phyloP scores from a whole-genome alignment of 2,329 filamentous ascomycete species.

The Exophiala sp. region DNA sequence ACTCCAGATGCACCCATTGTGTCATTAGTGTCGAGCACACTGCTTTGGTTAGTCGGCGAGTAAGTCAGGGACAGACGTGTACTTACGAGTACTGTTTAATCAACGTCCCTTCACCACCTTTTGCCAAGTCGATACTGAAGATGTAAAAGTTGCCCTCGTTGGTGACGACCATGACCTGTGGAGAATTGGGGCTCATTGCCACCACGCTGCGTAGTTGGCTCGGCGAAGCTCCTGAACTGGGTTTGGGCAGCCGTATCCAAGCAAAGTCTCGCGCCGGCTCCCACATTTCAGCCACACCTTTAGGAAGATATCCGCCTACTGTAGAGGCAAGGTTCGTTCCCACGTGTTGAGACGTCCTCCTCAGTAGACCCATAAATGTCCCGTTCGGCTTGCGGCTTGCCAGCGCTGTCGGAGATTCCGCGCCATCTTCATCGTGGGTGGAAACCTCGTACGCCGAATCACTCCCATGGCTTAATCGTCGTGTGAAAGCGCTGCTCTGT shows the following conservation, averaged over 20 bases:
- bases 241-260: slow-evolving; percentile 84
- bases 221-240: slow-evolving; percentile 34
- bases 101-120: slow-evolving; percentile 84
- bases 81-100: slow-evolving; percentile 90
- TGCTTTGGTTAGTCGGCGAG: slow-evolving; percentile 24
- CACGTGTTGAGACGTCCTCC: slow-evolving; percentile 92
- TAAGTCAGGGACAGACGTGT: background rate
- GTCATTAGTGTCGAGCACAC: slow-evolving; percentile 43
- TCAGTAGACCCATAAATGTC: slow-evolving; percentile 80
- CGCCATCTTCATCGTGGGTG: slow-evolving; percentile 31
- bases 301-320: slow-evolving; percentile 84
- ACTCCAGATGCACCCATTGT: slow-evolving; percentile 35
- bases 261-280: slow-evolving; percentile 92
- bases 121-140: slow-evolving; percentile 90
- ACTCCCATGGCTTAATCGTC: slow-evolving; percentile 27
- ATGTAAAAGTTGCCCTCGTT: slow-evolving; percentile 93
- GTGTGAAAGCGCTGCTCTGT: slow-evolving; percentile 11
- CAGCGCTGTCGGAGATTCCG: slow-evolving; percentile 32
- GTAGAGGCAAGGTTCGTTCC: slow-evolving; percentile 81
- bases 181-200: slow-evolving; percentile 88
- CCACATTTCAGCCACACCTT: slow-evolving; percentile 96
- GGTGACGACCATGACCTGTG: slow-evolving; percentile 96
- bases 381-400: slow-evolving; percentile 53
- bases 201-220: slow-evolving; percentile 80
- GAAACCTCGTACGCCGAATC: slow-evolving; percentile 36